A percentile compares a stretch with the other conserved stretches of the same genome.
These are phyloP conservation scores for Blastobotrys peoriensis DNA, from an alignment of 805 yeast species.

Conservation along the genomic window DNA sequence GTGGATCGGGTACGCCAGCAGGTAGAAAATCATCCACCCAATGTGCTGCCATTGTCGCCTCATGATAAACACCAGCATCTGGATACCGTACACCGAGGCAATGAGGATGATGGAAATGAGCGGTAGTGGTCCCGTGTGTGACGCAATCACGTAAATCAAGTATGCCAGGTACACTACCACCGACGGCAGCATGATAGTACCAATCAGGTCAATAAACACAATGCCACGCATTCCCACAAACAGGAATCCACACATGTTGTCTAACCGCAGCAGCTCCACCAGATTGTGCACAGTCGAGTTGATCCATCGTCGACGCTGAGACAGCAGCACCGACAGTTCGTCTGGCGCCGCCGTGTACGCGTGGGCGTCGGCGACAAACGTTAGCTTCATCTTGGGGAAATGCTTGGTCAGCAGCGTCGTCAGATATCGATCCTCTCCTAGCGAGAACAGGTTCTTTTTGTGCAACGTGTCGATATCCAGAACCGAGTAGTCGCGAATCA, in stretches of 20 bases:
- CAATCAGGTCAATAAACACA: conserved; percentile 50
- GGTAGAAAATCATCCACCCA: conserved; percentile 51
- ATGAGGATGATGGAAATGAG: conserved; percentile 50
- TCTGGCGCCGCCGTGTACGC: conserved; percentile 56
- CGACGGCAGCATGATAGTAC: conserved; percentile 54
- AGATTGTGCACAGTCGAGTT: conserved; percentile 61
- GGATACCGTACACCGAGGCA: conserved; percentile 52
- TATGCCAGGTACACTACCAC: conserved; percentile 51
- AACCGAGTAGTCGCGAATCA: conserved; percentile 51
- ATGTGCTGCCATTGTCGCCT: conserved; percentile 41
- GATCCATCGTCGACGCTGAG: conserved; percentile 62
- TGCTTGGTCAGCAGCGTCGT: conserved; percentile 53
- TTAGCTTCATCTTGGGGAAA: conserved; percentile 49
- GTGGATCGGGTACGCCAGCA: conserved; percentile 55
- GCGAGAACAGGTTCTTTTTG: conserved; percentile 52
- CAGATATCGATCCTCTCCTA: conserved; percentile 58
- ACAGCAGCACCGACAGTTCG: conserved; percentile 42
- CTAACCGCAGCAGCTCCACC: conserved; percentile 49
- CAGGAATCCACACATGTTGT: conserved; percentile 58
- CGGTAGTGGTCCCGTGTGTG: conserved; percentile 46
- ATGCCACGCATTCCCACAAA: conserved; percentile 56
- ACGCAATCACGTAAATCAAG: conserved; percentile 44
- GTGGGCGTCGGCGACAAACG: conserved; percentile 53
- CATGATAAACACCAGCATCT: conserved; percentile 49
- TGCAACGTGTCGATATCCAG: conserved; percentile 54